Percentiles rank a stretch among this genome's conserved stretches.
Conservation (phyloP, 164 flowering plant species). For the Dillenia suffruticosa region DNA sequence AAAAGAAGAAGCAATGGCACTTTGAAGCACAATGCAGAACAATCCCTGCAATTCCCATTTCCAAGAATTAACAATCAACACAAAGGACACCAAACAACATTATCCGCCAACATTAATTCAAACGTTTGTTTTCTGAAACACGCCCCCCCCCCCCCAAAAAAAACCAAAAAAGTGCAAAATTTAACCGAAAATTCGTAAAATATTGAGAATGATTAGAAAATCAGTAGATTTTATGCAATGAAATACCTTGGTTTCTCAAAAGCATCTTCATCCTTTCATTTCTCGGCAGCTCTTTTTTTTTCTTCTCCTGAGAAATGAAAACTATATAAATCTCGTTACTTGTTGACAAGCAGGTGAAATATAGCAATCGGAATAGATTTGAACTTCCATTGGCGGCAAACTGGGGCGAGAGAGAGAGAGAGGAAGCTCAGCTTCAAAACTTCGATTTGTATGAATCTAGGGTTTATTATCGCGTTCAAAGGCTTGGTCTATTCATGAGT, state of each 20-base stretch:
- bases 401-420: no score
- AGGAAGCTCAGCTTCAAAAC: no score
- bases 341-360: no score
- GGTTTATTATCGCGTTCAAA: no score
- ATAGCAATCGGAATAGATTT: no score
- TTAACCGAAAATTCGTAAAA: not conserved
- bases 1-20: constrained; percentile 6
- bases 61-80: not conserved
- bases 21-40: constrained; percentile 13
- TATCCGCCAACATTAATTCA: no score
- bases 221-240: not conserved
- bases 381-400: no score
- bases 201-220: not conserved
- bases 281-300: not conserved
- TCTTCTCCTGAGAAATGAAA: not conserved
- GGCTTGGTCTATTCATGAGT: no score
- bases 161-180: not conserved
- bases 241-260: constrained; percentile 30
- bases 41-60: constrained; percentile 31
- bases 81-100: constrained; percentile 1
- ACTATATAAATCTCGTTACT: not conserved
- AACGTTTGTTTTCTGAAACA: no score
- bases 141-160: not conserved
- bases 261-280: constrained; percentile 26
- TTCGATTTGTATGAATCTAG: no score